phyloP scores from a whole-genome alignment of 2,329 filamentous ascomycete genomes.

The Thelonectria discophora region DNA sequence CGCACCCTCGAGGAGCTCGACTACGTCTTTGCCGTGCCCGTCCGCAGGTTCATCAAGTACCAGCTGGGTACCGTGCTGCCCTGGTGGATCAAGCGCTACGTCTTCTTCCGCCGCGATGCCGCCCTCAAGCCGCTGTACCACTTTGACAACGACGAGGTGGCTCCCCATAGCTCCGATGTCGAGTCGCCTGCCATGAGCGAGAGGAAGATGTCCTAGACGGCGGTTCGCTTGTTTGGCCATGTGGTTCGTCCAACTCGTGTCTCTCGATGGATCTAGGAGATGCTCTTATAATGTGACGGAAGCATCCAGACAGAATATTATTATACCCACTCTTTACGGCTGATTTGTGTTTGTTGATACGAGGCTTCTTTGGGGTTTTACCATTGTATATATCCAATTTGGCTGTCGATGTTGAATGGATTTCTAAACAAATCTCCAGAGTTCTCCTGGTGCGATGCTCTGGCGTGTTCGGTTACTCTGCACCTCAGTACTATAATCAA shows the following conservation, averaged over 20 bases:
- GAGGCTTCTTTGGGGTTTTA: too few species aligned
- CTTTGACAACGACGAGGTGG: constrained; percentile 42
- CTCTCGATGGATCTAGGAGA: neutral
- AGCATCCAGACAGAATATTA: neutral
- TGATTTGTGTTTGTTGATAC: neutral
- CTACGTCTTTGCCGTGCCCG: constrained; percentile 59
- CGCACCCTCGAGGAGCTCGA: constrained; percentile 61
- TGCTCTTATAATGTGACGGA: too few species aligned
- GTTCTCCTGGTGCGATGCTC: too few species aligned
- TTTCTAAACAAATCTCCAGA: too few species aligned
- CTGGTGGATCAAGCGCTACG: constrained; percentile 38
- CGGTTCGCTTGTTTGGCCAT: neutral
- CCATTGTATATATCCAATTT: too few species aligned
- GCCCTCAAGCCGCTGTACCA: constrained; percentile 49
- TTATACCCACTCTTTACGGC: neutral
- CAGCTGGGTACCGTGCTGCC: constrained; percentile 31
- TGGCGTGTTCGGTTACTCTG: too few species aligned
- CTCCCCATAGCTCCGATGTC: constrained; percentile 22
- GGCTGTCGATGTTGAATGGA: too few species aligned
- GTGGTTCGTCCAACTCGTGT: neutral
- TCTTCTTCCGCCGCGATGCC: constrained; percentile 46
- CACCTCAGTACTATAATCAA: too few species aligned
- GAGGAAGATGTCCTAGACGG: constrained; percentile 19
- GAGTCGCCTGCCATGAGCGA: constrained; percentile 28
- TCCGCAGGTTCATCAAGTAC: constrained; percentile 53